Percentiles rank a stretch among this genome's conserved stretches.
phyloP scores from a whole-genome alignment of 768 basidiomycete species.

The Lactarius akahatsu region DNA sequence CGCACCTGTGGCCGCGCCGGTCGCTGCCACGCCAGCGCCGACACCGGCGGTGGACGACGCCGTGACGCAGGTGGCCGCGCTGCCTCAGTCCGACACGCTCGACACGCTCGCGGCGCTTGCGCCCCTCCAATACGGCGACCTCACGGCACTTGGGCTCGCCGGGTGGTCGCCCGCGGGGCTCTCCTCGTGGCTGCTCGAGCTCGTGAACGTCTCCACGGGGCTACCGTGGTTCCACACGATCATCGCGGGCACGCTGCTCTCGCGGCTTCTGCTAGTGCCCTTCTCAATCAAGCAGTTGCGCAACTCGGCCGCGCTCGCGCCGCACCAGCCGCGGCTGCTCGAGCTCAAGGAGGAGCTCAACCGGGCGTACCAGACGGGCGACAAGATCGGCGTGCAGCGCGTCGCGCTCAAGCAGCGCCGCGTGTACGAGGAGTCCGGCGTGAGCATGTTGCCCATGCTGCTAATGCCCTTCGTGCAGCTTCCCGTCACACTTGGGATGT shows the following conservation, averaged over 20 bases:
- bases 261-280: constrained; percentile 62
- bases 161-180: constrained; percentile 66
- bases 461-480: constrained; percentile 65
- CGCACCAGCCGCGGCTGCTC: constrained; percentile 58
- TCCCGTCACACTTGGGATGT: constrained; percentile 75
- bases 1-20: neutral
- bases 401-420: constrained; percentile 46
- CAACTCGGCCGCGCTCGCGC: constrained; percentile 58
- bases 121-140: constrained; percentile 68
- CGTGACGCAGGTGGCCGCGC: neutral
- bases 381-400: constrained; percentile 44
- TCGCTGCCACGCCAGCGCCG: neutral
- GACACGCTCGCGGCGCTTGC: constrained; percentile 30
- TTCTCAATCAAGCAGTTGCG: constrained; percentile 56
- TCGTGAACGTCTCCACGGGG: constrained; percentile 64
- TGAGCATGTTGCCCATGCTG: constrained; percentile 57
- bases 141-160: constrained; percentile 64
- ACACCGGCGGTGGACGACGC: constrained; percentile 1
- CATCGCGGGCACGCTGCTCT: constrained; percentile 58
- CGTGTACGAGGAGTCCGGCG: constrained; percentile 64
- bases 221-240: constrained; percentile 88
- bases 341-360: constrained; percentile 52
- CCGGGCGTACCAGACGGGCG: constrained; percentile 34
- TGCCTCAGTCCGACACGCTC: constrained; percentile 4
- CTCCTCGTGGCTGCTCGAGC: constrained; percentile 61